Evolutionary conservation across 306 rosid species (phyloP).

Genomic region (Pterocarpus santalinus): DNA sequence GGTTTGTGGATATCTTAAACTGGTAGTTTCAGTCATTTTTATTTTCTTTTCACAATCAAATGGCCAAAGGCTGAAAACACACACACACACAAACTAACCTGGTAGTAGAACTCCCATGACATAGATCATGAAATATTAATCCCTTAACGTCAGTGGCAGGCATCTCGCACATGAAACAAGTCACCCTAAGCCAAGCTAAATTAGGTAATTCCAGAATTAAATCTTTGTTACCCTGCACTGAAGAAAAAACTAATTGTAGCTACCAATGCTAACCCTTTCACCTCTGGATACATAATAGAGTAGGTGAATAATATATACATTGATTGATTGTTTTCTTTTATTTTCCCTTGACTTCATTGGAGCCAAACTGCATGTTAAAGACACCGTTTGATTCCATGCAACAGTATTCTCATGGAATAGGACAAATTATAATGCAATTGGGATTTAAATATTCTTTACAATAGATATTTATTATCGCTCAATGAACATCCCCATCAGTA

Average conservation of each 20-base stretch:
- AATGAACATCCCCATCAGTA: conserved; percentile 17
- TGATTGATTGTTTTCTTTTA: neutral
- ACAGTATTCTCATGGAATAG: neutral
- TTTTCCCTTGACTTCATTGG: conserved; percentile 13
- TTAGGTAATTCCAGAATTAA: neutral
- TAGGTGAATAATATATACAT: neutral
- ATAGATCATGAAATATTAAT: too few relatives aligned
- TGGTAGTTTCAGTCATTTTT: too few relatives aligned
- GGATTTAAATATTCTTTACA: neutral
- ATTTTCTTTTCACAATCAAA: too few relatives aligned
- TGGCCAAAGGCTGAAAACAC: too few relatives aligned
- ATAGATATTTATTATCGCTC: neutral
- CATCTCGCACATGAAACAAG: neutral
- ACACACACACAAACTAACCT: too few relatives aligned
- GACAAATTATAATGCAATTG: neutral
- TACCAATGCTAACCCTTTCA: neutral
- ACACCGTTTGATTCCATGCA: neutral
- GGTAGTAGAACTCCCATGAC: too few relatives aligned
- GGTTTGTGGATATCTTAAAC: too few relatives aligned
- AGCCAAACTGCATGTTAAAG: conserved; percentile 7
- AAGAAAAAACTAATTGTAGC: conserved; percentile 1
- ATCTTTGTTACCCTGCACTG: neutral
- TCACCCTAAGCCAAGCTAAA: neutral
- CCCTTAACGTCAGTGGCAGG: too few relatives aligned
- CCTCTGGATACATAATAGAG: neutral